Conservation (phyloP, 202 grass and related monocot genomes). For the Carex arenaria region DNA sequence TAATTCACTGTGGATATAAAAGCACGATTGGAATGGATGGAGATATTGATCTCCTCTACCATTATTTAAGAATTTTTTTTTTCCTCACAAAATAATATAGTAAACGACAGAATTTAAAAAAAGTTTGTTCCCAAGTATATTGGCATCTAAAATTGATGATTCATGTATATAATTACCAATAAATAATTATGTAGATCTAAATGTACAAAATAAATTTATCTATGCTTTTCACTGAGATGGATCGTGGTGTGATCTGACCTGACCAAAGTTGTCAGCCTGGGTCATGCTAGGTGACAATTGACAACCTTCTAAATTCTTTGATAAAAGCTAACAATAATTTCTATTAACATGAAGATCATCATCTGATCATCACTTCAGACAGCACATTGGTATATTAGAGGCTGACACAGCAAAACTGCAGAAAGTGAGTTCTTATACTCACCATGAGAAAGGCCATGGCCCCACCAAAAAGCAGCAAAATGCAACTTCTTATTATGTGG, state of each 20-base stretch:
- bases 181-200: neutral
- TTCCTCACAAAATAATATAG: neutral
- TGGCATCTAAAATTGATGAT: neutral
- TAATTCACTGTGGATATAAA: neutral
- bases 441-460: slow-evolving; percentile 89
- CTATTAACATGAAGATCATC: neutral
- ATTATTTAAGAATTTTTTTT: neutral
- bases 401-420: neutral
- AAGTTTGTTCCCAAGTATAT: neutral
- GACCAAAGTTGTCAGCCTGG: neutral
- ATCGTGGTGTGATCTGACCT: neutral
- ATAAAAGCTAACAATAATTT: neutral
- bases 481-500: slow-evolving; percentile 66
- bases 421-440: neutral
- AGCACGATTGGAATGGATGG: neutral
- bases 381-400: neutral
- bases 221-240: neutral
- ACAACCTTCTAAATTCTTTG: neutral
- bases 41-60: neutral
- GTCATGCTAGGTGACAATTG: neutral
- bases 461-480: slow-evolving; percentile 81
- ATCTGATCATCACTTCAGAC: neutral
- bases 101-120: neutral
- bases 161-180: neutral
- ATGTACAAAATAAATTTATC: neutral